These are phyloP conservation scores for Sclerotinia subarctica DNA, from an alignment of 2,329 filamentous ascomycete genomes.

Conservation along the genomic window DNA sequence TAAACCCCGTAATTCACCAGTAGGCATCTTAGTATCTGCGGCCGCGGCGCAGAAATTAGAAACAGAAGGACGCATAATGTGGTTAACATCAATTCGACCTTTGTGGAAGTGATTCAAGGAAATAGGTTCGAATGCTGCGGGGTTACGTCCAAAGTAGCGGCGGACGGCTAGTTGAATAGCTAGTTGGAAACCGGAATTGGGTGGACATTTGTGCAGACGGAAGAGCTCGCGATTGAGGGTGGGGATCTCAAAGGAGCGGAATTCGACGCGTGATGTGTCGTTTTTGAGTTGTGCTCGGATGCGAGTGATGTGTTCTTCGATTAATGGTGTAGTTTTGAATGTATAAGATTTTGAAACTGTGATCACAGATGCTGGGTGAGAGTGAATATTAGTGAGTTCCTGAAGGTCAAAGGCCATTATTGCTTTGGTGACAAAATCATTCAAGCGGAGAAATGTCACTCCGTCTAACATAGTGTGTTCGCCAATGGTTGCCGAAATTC, in stretches of 20 bases:
- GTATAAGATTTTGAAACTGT: neutral
- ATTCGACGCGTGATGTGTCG: neutral
- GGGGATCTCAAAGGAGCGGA: neutral
- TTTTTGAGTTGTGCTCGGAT: neutral
- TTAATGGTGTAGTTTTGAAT: neutral
- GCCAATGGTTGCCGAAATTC: slow-evolving; percentile 26
- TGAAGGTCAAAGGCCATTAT: neutral
- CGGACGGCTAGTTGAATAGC: too few relatives aligned
- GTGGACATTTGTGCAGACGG: too few relatives aligned
- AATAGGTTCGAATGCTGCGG: too few relatives aligned
- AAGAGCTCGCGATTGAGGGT: too few relatives aligned
- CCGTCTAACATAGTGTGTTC: slow-evolving; percentile 33
- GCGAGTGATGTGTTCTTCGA: neutral
- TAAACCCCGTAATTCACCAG: too few relatives aligned
- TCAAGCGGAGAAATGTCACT: neutral
- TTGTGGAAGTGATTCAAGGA: too few relatives aligned
- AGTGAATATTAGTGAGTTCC: neutral
- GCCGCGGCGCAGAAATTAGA: too few relatives aligned
- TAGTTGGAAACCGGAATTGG: too few relatives aligned
- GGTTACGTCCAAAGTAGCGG: too few relatives aligned
- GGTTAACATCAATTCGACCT: too few relatives aligned
- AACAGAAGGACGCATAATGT: too few relatives aligned
- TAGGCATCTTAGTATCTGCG: too few relatives aligned
- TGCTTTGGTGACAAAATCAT: neutral
- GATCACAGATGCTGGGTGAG: neutral